Conservation (phyloP, 495 filamentous ascomycete species). For the Bacidia rubella region DNA sequence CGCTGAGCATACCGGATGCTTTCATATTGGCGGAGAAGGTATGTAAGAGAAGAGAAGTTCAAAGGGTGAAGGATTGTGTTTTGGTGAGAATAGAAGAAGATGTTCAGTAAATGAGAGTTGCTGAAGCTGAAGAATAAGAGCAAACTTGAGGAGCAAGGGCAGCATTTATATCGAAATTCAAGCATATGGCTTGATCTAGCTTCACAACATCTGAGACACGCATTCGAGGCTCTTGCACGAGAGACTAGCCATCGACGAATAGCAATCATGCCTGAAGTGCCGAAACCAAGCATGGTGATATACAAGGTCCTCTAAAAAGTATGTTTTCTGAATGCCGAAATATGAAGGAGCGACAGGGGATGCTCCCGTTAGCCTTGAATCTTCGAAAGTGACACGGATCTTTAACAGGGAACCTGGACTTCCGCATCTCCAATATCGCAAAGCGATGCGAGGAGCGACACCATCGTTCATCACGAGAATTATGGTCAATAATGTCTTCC, state of each 20-base stretch:
- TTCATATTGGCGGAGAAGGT: slow-evolving; percentile 4
- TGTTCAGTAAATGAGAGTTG: neutral
- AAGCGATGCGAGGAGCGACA: no score
- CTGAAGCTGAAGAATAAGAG: no score
- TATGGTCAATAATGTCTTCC: no score
- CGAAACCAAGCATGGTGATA: neutral
- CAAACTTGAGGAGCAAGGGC: neutral
- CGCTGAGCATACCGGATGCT: neutral
- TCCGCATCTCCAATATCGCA: no score
- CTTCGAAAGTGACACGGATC: neutral
- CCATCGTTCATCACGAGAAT: no score
- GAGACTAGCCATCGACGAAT: neutral
- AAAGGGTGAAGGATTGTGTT: neutral
- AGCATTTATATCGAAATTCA: neutral
- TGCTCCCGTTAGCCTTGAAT: neutral
- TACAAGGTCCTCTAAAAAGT: neutral
- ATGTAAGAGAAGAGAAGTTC: neutral
- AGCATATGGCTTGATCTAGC: neutral
- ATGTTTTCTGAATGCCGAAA: neutral
- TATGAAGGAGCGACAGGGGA: neutral
- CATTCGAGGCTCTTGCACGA: no score
- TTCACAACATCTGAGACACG: neutral
- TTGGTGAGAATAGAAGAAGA: neutral
- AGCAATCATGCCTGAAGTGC: neutral
- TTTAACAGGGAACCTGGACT: neutral